Conservation (phyloP, 2,329 filamentous ascomycete genomes). For the Colletotrichum higginsianum region DNA sequence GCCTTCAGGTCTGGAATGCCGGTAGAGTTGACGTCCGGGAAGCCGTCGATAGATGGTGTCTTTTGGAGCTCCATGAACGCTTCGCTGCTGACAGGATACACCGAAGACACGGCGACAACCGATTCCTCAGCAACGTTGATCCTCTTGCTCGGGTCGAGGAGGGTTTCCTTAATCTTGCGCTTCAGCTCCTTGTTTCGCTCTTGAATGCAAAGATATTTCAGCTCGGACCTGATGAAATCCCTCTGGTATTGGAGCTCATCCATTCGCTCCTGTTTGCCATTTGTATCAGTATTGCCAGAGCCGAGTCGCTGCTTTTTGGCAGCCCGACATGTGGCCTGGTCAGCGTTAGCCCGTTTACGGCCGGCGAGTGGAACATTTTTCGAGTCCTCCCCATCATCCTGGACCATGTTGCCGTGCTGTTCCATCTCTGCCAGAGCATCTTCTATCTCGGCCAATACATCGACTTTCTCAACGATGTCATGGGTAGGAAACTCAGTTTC, state of each 20-base stretch:
- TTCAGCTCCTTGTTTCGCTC: conserved; percentile 27
- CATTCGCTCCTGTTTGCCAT: no score
- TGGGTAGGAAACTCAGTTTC: conserved; percentile 21
- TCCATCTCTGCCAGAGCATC: no score
- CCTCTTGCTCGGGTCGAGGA: neutral
- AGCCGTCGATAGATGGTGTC: neutral
- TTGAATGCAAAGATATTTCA: conserved; percentile 36
- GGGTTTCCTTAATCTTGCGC: conserved; percentile 11
- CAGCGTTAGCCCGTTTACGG: no score
- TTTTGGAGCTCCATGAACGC: conserved; percentile 9
- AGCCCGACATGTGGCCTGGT: no score
- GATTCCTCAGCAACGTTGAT: neutral
- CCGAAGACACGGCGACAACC: neutral
- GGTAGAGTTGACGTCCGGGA: conserved; percentile 23
- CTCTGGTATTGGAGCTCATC: no score
- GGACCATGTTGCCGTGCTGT: no score
- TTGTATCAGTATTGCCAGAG: no score
- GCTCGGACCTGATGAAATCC: neutral
- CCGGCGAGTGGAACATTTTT: no score
- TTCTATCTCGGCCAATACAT: neutral
- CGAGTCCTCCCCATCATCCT: no score
- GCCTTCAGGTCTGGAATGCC: conserved; percentile 34
- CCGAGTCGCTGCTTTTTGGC: no score
- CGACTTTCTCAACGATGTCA: neutral
- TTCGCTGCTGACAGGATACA: conserved; percentile 41